These are phyloP conservation scores for Bacidia gigantensis DNA, from an alignment of 495 filamentous ascomycete species.

Conservation along the genomic window DNA sequence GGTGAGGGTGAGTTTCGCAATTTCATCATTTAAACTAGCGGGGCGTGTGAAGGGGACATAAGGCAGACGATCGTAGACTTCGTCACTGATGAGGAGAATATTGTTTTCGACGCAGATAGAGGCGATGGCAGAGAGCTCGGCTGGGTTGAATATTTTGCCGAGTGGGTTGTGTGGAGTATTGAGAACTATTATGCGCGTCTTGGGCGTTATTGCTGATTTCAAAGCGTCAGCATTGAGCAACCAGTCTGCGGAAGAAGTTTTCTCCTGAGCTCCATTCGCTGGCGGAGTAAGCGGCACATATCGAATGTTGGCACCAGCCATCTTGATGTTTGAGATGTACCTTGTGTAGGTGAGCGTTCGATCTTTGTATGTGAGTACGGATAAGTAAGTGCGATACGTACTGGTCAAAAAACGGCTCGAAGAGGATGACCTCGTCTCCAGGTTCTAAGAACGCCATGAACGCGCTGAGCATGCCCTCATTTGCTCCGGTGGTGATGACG, in stretches of 20 bases:
- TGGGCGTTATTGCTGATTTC: conserved; percentile 68
- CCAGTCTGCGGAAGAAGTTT: conserved; percentile 79
- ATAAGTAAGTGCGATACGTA: conserved; percentile 21
- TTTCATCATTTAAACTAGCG: conserved; percentile 74
- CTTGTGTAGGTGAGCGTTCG: conserved; percentile 21
- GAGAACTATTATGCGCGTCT: conserved; percentile 89
- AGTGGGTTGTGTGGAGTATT: conserved; percentile 89
- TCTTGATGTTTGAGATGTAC: conserved; percentile 93
- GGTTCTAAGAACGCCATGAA: conserved; percentile 96
- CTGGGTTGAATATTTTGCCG: conserved; percentile 79
- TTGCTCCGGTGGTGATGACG: conserved; percentile 89
- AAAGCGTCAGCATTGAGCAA: conserved; percentile 68
- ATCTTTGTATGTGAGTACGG: not conserved
- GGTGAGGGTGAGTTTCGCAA: conserved; percentile 75
- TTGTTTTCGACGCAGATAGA: conserved; percentile 85
- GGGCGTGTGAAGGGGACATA: conserved; percentile 91
- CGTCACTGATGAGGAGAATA: conserved; percentile 90
- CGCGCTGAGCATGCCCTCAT: conserved; percentile 90
- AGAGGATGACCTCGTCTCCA: conserved; percentile 92
- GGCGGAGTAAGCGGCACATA: conserved; percentile 91
- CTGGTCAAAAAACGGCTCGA: conserved; percentile 99
- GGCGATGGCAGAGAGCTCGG: conserved; percentile 75
- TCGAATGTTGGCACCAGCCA: conserved; percentile 86
- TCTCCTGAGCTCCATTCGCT: conserved; percentile 63
- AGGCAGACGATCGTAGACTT: conserved; percentile 90